A percentile compares a stretch with the other conserved stretches of the same genome.
Evolutionary conservation across 164 flowering plant genomes (phyloP).

Genomic region (Kalanchoe fedtschenkoi): DNA sequence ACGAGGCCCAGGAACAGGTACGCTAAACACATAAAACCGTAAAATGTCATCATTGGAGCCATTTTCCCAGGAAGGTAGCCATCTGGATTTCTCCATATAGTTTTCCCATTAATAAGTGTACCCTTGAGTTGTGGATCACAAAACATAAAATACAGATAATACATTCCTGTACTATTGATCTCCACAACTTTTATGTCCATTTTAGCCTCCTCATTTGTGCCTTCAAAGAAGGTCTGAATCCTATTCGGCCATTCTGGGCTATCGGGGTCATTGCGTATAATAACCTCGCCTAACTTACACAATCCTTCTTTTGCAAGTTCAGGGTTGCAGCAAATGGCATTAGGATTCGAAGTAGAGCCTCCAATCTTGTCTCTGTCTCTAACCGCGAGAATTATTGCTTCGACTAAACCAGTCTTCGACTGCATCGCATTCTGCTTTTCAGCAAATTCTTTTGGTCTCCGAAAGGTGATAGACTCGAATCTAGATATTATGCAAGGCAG

Average conservation of each 20-base stretch:
- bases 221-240: conserved; percentile 53
- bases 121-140: conserved; percentile 73
- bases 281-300: conserved; percentile 70
- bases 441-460: conserved; percentile 51
- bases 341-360: conserved; percentile 38
- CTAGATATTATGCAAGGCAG: conserved; percentile 21
- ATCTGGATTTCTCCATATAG: conserved; percentile 81
- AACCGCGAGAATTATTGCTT: conserved; percentile 71
- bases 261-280: conserved; percentile 37
- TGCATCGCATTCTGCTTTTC: conserved; percentile 48
- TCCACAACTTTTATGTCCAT: conserved; percentile 38
- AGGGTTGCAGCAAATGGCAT: conserved; percentile 56
- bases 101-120: conserved; percentile 48
- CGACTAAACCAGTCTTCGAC: conserved; percentile 59
- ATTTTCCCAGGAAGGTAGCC: conserved; percentile 90
- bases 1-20: conserved; percentile 66
- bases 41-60: conserved; percentile 78
- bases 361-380: conserved; percentile 72
- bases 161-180: conserved; percentile 71
- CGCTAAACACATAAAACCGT: conserved; percentile 70
- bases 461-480: conserved; percentile 61
- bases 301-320: conserved; percentile 36
- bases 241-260: conserved; percentile 53
- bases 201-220: conserved; percentile 30
- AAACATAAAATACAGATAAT: conserved; percentile 68